Conservation (phyloP, 2,329 filamentous ascomycete species). For the Zelopaecilomyces penicillatus region DNA sequence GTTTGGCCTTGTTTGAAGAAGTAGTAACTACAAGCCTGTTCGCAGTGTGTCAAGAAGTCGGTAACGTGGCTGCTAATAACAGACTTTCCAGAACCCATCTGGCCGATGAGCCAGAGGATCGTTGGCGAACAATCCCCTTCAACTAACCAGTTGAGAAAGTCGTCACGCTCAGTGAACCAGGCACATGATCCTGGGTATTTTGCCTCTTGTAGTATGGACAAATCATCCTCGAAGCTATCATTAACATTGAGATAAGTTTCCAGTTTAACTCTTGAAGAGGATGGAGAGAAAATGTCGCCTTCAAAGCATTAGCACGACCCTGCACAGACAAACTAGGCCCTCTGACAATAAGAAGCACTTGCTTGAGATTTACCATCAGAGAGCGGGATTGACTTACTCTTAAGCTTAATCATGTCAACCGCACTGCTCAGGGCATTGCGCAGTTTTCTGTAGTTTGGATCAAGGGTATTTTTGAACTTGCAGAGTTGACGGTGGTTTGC, state of each 20-base stretch:
- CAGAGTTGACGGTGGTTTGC: slow-evolving; percentile 5
- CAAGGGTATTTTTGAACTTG: neutral
- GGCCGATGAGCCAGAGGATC: slow-evolving; percentile 3
- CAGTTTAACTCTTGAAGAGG: neutral
- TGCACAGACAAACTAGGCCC: neutral
- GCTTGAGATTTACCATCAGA: no score
- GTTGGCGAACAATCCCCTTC: neutral
- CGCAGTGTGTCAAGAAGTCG: neutral
- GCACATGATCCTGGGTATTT: slow-evolving; percentile 5
- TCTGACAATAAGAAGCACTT: neutral
- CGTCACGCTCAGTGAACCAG: slow-evolving; percentile 2
- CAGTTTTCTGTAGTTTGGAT: slow-evolving; percentile 6
- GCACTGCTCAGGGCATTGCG: slow-evolving; percentile 5
- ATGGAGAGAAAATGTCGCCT: neutral
- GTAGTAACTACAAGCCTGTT: neutral
- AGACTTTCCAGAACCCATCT: slow-evolving; percentile 4
- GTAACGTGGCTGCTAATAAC: slow-evolving; percentile 2
- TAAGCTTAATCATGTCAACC: slow-evolving; percentile 1
- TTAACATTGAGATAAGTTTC: neutral
- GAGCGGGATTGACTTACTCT: neutral
- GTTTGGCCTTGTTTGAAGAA: slow-evolving; percentile 1
- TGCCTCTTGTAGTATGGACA: neutral
- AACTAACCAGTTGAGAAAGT: slow-evolving; percentile 1
- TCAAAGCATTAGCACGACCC: neutral
- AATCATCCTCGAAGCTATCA: slow-evolving; percentile 3